Percentiles rank a stretch among this genome's conserved stretches.
Evolutionary conservation across 352 stramenopile genomes (phyloP).

Genomic region (Elongisporangium senticosum): DNA sequence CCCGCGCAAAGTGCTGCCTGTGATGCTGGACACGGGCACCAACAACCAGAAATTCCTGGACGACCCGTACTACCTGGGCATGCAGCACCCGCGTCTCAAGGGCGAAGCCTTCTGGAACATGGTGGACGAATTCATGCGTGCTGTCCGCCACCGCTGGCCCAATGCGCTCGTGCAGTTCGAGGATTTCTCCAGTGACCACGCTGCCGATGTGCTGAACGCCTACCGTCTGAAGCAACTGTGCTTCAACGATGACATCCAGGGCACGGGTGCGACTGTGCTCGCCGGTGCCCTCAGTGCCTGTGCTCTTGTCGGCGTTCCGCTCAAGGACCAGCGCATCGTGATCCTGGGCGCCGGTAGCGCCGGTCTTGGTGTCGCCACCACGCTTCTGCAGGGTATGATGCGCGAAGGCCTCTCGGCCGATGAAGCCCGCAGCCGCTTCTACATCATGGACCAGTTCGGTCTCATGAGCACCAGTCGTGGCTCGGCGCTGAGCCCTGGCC

Average conservation of each 20-base stretch:
- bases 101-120: slow-evolving; percentile 94
- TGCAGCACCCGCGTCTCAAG: slow-evolving; percentile 86
- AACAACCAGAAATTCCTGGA: slow-evolving; percentile 93
- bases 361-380: slow-evolving; percentile 92
- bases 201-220: slow-evolving; percentile 90
- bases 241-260: slow-evolving; percentile 99
- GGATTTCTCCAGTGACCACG: slow-evolving; percentile 91
- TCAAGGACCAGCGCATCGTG: slow-evolving; percentile 94
- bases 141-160: slow-evolving; percentile 85
- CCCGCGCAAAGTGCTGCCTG: slow-evolving; percentile 90
- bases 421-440: slow-evolving; percentile 68
- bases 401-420: slow-evolving; percentile 65
- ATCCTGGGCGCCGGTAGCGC: slow-evolving; percentile 93
- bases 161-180: slow-evolving; percentile 96
- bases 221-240: slow-evolving; percentile 94
- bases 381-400: slow-evolving; percentile 88
- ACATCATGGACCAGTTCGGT: slow-evolving; percentile 76
- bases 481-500: slow-evolving; percentile 54
- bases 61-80: slow-evolving; percentile 94
- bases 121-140: slow-evolving; percentile 92
- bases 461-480: slow-evolving; percentile 43
- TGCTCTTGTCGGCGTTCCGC: slow-evolving; percentile 52
- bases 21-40: slow-evolving; percentile 95
- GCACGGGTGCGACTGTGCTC: slow-evolving; percentile 93
- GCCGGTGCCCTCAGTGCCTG: slow-evolving; percentile 84